Conservation (phyloP, 1,284 basidiomycete genomes). For the Leccinum pachyderme region DNA sequence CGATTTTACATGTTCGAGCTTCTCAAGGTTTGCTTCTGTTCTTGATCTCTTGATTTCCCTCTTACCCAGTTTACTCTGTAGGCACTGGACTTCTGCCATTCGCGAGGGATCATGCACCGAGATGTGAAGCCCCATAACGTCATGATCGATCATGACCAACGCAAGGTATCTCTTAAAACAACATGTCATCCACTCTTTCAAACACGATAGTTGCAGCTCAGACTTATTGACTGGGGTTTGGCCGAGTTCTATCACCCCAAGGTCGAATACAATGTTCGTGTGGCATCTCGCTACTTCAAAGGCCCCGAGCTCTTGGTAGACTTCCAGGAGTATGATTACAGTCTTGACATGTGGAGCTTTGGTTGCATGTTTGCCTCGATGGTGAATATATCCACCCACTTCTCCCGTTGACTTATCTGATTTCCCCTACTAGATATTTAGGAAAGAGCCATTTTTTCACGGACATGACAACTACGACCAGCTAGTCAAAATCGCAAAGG, state of each 20-base stretch:
- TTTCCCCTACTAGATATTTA: slow-evolving; percentile 76
- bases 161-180: slow-evolving; percentile 60
- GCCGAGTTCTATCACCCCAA: slow-evolving; percentile 99
- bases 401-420: neutral
- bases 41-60: slow-evolving; percentile 8
- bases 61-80: slow-evolving; percentile 30
- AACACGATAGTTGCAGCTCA: slow-evolving; percentile 54
- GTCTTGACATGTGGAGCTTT: slow-evolving; percentile 97
- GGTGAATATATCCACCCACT: slow-evolving; percentile 47
- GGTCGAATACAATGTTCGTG: slow-evolving; percentile 97
- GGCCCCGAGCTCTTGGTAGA: slow-evolving; percentile 97
- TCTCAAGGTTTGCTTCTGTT: slow-evolving; percentile 66
- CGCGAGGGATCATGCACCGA: slow-evolving; percentile 98
- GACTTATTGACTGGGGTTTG: slow-evolving; percentile 98
- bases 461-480: slow-evolving; percentile 99
- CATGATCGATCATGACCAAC: slow-evolving; percentile 98
- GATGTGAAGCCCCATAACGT: slow-evolving; percentile 99
- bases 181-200: slow-evolving; percentile 3
- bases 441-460: slow-evolving; percentile 99
- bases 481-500: slow-evolving; percentile 97
- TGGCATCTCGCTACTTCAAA: slow-evolving; percentile 97
- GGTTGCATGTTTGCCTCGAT: slow-evolving; percentile 99
- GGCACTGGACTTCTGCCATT: slow-evolving; percentile 98
- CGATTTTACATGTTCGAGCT: slow-evolving; percentile 97
- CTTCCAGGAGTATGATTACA: slow-evolving; percentile 98